These are phyloP conservation scores for Ascobolus immersus DNA, from an alignment of 495 filamentous ascomycete genomes.

Conservation along the genomic window DNA sequence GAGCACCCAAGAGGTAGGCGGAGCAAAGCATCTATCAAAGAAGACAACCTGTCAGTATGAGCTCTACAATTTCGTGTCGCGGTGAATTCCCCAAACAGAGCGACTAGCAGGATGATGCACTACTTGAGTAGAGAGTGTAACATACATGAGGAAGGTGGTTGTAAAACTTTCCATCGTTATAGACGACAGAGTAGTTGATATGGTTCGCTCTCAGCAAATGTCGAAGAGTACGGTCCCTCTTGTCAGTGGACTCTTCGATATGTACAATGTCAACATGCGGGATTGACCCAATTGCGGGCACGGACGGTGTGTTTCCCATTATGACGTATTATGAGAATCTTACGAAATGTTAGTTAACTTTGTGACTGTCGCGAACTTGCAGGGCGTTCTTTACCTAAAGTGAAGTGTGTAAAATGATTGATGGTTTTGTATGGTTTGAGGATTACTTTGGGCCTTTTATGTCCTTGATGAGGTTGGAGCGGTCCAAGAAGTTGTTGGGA, in stretches of 20 bases:
- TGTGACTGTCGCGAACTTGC: too few species aligned
- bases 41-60: neutral
- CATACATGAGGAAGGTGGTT: slow-evolving; percentile 68
- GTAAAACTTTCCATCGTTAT: slow-evolving; percentile 43
- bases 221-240: slow-evolving; percentile 57
- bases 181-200: slow-evolving; percentile 62
- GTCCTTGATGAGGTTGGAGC: too few species aligned
- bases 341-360: too few species aligned
- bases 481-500: too few species aligned
- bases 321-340: too few species aligned
- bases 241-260: slow-evolving; percentile 54
- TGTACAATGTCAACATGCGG: slow-evolving; percentile 45
- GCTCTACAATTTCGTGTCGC: neutral
- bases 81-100: too few species aligned
- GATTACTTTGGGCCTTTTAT: too few species aligned
- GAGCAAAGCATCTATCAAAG: slow-evolving; percentile 38
- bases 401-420: too few species aligned
- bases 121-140: slow-evolving; percentile 1
- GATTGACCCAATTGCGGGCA: slow-evolving; percentile 29
- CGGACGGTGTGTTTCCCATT: slow-evolving; percentile 1
- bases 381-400: slow-evolving; percentile 11
- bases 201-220: slow-evolving; percentile 80
- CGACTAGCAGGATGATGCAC: too few species aligned
- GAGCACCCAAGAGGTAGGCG: slow-evolving; percentile 59
- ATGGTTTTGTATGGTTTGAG: too few species aligned